Evolutionary conservation across 805 yeast genomes (phyloP).

Genomic region (Metschnikowia corniflorae): DNA sequence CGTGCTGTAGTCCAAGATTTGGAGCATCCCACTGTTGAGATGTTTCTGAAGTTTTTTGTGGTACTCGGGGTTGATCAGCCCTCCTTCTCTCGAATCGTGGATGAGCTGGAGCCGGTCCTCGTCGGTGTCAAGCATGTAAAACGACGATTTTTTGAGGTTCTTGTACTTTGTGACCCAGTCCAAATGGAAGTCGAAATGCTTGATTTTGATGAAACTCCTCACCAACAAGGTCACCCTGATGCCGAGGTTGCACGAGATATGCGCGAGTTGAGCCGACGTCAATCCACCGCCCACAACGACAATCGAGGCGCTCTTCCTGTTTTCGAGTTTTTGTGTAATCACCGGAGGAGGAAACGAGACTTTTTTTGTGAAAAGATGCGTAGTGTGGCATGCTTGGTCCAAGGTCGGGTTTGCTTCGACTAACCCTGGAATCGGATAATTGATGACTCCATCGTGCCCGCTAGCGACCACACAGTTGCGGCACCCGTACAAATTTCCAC

Average conservation of each 20-base stretch:
- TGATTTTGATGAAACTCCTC: slow-evolving; percentile 38
- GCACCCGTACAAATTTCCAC: slow-evolving; percentile 32
- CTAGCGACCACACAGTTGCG: slow-evolving; percentile 32
- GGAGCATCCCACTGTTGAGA: slow-evolving; percentile 28
- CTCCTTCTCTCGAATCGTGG: slow-evolving; percentile 42
- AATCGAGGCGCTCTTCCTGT: slow-evolving; percentile 9
- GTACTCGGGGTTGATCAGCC: slow-evolving; percentile 45
- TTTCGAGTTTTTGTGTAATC: slow-evolving; percentile 14
- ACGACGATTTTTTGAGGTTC: slow-evolving; percentile 42
- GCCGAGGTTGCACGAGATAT: slow-evolving; percentile 31
- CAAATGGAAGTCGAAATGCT: slow-evolving; percentile 46
- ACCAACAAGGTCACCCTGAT: slow-evolving; percentile 33
- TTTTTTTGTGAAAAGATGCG: slow-evolving; percentile 28
- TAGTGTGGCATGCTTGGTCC: slow-evolving; percentile 34
- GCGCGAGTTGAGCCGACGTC: slow-evolving; percentile 45
- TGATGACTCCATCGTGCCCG: slow-evolving; percentile 36
- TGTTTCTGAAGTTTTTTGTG: slow-evolving; percentile 29
- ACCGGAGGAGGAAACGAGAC: slow-evolving; percentile 24
- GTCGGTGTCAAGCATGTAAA: slow-evolving; percentile 42
- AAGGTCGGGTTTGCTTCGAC: slow-evolving; percentile 11
- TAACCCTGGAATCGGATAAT: slow-evolving; percentile 27
- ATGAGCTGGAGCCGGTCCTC: slow-evolving; percentile 40
- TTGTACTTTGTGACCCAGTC: slow-evolving; percentile 51
- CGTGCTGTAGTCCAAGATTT: slow-evolving; percentile 26
- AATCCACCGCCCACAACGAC: slow-evolving; percentile 46